A percentile compares a stretch with the other conserved stretches of the same genome.
Evolutionary conservation across 2,329 filamentous ascomycete genomes (phyloP).

Genomic region (Penicillium paneum): DNA sequence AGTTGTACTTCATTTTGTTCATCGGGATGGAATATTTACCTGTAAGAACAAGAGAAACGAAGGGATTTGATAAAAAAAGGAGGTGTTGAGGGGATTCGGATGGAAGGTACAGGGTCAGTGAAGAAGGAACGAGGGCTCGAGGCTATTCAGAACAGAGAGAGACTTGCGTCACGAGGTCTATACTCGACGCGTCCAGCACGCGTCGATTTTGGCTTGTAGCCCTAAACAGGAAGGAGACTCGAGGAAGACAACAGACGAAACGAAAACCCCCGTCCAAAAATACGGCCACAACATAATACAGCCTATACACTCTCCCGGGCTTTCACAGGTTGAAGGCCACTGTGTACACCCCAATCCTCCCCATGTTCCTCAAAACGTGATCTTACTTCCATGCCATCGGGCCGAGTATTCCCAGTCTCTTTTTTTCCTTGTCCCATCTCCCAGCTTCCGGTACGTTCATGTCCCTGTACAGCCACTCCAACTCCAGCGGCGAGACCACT

Average conservation of each 20-base stretch:
- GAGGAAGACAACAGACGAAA: not conserved
- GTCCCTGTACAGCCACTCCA: slow-evolving; percentile 33
- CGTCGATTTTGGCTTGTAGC: not conserved
- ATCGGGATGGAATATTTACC: slow-evolving; percentile 6
- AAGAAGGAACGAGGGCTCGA: slow-evolving; percentile 4
- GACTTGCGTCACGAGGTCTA: not conserved
- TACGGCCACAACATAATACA: not conserved
- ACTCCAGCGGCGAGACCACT: slow-evolving; percentile 15
- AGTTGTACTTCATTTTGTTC: slow-evolving; percentile 37
- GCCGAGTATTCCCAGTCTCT: slow-evolving; percentile 14
- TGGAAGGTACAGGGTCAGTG: not conserved
- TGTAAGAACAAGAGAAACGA: slow-evolving; percentile 1
- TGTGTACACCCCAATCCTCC: slow-evolving; percentile 36
- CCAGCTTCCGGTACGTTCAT: slow-evolving; percentile 58
- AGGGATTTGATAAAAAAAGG: not conserved
- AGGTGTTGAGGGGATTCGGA: not conserved
- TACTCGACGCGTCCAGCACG: not conserved
- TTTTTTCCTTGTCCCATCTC: slow-evolving; percentile 47
- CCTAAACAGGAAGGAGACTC: not conserved
- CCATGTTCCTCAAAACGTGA: slow-evolving; percentile 48
- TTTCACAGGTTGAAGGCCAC: slow-evolving; percentile 44
- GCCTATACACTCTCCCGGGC: slow-evolving; percentile 48
- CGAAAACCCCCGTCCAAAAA: not conserved
- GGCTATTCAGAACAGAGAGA: not conserved
- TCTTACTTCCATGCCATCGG: not conserved